Evolutionary conservation across 805 yeast species (phyloP), one percentile per base, ranked within the genome.

Genomic region (Candida railenensis): DNA sequence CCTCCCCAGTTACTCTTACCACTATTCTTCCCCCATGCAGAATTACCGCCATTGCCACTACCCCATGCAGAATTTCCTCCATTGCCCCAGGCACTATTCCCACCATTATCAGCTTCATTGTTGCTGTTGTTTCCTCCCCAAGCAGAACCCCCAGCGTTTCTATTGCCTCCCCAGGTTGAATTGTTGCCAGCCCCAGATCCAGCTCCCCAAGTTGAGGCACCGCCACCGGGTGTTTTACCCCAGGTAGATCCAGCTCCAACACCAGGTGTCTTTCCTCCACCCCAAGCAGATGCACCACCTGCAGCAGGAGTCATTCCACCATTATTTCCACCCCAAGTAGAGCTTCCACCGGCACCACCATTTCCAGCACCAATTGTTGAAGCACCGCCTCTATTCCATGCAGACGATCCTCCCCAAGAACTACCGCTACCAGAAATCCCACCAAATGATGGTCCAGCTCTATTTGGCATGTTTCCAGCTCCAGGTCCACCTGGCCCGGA

Each of bases 81-180:
- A 20, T 36, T 41, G 16, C 66, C 66, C 70, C 71, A 65, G 21
- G 69, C 51, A 12, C 69, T 62, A 41, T 46, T 48, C 9, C 51
- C 55, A 16, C 36, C 36, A 21, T 33, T 33, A 7, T 15, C 46
- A 28, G 25, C 52, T 53, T 52, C 56, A 48, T 4, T 68, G 67
- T 63, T 73, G 48, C 51, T 65, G 22, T 59, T 76, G 3, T 80
- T 72, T 15, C 82, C 82, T 42, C 77, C 78, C 67, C 77, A 73
- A 1, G 80, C 61, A 14, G 70, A 65, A 3, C 61, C 59, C 25
- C 56, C 62, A 22, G 74, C 74, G 15, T 55, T 55, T 4, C 58
- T 58, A 37, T 49, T 53, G 12, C 63, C 59, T 16, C 65, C 65
- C 60, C 63, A 57, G 9, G 63, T 54, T 3, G 62, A 57, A 4